phyloP scores from a whole-genome alignment of 768 basidiomycete species.

The Tulasnella calospora region DNA sequence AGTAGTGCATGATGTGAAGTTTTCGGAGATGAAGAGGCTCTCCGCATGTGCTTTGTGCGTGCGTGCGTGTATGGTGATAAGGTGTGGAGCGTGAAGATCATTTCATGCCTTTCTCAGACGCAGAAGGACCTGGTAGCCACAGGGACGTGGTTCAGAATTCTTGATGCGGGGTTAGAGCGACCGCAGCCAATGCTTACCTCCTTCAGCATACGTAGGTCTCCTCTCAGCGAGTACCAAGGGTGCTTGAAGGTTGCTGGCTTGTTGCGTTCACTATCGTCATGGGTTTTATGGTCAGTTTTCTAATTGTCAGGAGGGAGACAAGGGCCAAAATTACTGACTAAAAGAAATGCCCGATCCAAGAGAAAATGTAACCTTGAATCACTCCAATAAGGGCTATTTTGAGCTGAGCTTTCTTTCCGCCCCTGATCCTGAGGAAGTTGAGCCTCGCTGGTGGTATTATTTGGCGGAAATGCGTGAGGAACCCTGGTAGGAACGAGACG shows the following conservation, averaged over 20 bases:
- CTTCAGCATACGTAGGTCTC: slow-evolving; percentile 10
- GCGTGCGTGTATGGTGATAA: not conserved
- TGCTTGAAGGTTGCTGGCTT: slow-evolving; percentile 17
- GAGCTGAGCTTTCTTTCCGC: slow-evolving; percentile 11
- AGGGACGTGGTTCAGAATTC: not conserved
- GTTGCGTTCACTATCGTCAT: not conserved
- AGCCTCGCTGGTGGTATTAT: not conserved
- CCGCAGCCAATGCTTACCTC: slow-evolving; percentile 3
- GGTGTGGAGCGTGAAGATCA: not conserved
- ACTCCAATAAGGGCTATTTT: not conserved
- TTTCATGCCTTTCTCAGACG: slow-evolving; percentile 7
- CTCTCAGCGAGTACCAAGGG: slow-evolving; percentile 11
- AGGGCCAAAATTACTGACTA: not conserved
- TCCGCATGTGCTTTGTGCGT: not conserved
- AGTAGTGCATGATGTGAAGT: not conserved
- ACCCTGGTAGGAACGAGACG: slow-evolving; percentile 3
- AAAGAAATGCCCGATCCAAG: slow-evolving; percentile 3
- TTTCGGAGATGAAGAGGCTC: not conserved
- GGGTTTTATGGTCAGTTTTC: not conserved
- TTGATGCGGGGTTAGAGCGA: not conserved
- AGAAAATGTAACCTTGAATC: slow-evolving; percentile 1
- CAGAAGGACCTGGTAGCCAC: not conserved
- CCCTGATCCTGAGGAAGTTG: not conserved
- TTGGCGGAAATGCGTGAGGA: not conserved
- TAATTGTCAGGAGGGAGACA: not conserved